Evolutionary conservation across 2,329 filamentous ascomycete species (phyloP), one percentile per base, ranked within the genome.

Genomic region (Lojkania enalia): DNA sequence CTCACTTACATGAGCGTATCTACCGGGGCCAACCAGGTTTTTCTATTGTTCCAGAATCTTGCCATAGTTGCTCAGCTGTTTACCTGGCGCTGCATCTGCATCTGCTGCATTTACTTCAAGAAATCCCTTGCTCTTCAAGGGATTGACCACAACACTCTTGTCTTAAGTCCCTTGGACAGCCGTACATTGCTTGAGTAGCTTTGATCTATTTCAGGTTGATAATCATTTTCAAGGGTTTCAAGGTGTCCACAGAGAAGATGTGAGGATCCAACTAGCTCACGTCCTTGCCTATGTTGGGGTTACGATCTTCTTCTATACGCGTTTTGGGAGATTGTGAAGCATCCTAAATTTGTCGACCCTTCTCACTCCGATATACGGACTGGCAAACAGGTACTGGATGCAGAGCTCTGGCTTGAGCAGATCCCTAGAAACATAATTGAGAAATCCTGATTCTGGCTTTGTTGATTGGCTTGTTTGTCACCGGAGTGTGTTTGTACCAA

Each of bases 41-140:
- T 89, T 65, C 72, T 73, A 31, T 89, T 85, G 83, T 87, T 89
- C 67, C 78, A 83, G 60, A 87, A 86, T 65, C 77, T 89, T 39
- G 84, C 82, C 20, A 87, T 77, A 46, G 75, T 77, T 3, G 76
- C 75, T 0, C 77, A 76, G 7, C 71, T 80, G 54, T 78, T 80
- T 46, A 77, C 74, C 7, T 82, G 79, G 79, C 73, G 75, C 51
- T 73, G 71, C 51, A 75, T 77, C 51, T 77, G 75, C 47, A 71
- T 83, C 48, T 75, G 82, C 7, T 83, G 79, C 62, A 68, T 83
- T 23, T 77, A 78, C 2, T 86, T 86, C 71, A 74, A 74, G 63
- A 60, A 57, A 43, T 65, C 66, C 16, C 52, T 66, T 16, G 48
- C 55, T 12, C 73, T 71, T 1, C 82, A 83, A 49, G 75, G 77